phyloP scores from a whole-genome alignment of 163 green algal genomes.

The Chlamydomonas reinhardtii region DNA sequence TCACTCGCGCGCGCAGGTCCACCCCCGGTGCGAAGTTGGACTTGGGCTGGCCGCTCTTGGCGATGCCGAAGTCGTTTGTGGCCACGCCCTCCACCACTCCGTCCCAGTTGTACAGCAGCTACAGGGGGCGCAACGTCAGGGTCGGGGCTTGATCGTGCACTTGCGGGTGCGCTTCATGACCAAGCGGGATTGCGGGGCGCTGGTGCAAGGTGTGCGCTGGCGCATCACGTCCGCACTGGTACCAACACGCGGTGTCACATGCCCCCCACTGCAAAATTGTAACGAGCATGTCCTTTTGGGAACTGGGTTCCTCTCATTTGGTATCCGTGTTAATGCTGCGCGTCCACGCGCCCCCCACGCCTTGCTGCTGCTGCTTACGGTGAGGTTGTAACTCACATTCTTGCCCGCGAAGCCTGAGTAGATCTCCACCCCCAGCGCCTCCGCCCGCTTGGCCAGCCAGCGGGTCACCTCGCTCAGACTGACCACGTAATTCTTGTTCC shows the following conservation, averaged over 20 bases:
- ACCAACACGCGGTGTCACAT: no score
- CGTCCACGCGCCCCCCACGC: no score
- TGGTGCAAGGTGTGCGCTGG: no score
- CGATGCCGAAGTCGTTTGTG: slow-evolving; percentile 87
- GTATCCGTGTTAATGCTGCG: no score
- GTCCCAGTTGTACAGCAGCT: slow-evolving; percentile 72
- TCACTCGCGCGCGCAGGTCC: slow-evolving; percentile 82
- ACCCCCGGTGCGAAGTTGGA: slow-evolving; percentile 79
- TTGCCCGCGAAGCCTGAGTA: slow-evolving; percentile 87
- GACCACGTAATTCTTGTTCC: slow-evolving; percentile 87
- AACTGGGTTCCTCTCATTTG: no score
- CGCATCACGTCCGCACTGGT: no score
- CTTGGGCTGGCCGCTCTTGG: slow-evolving; percentile 80
- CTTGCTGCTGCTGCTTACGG: no score
- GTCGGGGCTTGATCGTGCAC: no score
- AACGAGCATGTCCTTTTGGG: no score
- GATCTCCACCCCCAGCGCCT: slow-evolving; percentile 91
- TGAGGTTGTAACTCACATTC: not conserved
- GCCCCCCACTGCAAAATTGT: no score
- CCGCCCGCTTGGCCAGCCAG: slow-evolving; percentile 86
- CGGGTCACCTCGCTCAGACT: slow-evolving; percentile 85
- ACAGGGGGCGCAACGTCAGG: not conserved
- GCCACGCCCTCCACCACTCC: slow-evolving; percentile 74
- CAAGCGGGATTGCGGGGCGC: no score
- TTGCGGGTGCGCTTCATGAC: no score